Conservation (phyloP, 768 basidiomycete species). For the Tylopilus balloui region DNA sequence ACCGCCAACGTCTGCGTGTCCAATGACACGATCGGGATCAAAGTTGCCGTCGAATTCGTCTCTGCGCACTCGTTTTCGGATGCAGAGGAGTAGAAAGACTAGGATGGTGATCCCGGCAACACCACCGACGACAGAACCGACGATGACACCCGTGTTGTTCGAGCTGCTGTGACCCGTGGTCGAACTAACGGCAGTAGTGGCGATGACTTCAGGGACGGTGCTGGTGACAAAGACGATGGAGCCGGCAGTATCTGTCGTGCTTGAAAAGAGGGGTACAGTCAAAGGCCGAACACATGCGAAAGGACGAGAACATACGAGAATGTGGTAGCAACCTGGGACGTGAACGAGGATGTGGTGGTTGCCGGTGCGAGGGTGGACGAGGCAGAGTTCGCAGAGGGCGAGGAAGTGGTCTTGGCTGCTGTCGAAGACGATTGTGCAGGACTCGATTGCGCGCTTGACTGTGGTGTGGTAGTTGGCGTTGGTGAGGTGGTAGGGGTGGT, state of each 20-base stretch:
- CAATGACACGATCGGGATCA: constrained; percentile 42
- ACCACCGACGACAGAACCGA: constrained; percentile 53
- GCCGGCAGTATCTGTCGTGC: constrained; percentile 22
- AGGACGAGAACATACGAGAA: constrained; percentile 12
- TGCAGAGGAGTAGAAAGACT: constrained; percentile 28
- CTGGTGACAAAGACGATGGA: constrained; percentile 21
- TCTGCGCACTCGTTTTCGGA: constrained; percentile 21
- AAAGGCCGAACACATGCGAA: neutral
- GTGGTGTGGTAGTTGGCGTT: constrained; percentile 1
- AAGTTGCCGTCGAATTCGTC: constrained; percentile 50
- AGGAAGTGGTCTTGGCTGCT: neutral
- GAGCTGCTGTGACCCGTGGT: neutral
- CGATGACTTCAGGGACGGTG: constrained; percentile 9
- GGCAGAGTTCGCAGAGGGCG: neutral
- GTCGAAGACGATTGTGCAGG: neutral
- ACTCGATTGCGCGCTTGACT: constrained; percentile 1
- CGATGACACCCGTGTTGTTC: constrained; percentile 38
- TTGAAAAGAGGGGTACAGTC: neutral
- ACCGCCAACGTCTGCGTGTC: constrained; percentile 19
- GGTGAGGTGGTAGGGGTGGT: constrained; percentile 1
- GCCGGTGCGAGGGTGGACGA: neutral
- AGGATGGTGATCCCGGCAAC: constrained; percentile 28
- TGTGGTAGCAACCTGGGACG: constrained; percentile 18
- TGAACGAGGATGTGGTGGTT: constrained; percentile 7
- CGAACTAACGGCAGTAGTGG: constrained; percentile 13